Conservation (phyloP, 176 grass and related monocot species). For the Oryza longistaminata region DNA sequence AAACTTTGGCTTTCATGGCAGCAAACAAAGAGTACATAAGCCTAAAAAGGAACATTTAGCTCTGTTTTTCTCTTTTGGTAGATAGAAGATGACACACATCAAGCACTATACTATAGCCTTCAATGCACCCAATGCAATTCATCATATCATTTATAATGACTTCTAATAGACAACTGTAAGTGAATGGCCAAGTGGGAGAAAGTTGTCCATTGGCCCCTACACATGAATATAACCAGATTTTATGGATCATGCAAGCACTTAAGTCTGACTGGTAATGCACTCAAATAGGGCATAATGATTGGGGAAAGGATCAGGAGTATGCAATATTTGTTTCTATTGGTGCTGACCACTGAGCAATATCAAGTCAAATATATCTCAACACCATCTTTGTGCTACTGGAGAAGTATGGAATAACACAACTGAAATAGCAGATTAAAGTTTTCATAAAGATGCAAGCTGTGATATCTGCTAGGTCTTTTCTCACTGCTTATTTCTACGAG, state of each 20-base stretch:
- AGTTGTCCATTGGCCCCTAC: neutral
- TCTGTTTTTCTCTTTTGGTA: neutral
- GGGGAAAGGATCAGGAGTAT: neutral
- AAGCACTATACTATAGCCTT: neutral
- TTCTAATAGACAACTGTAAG: constrained; percentile 13
- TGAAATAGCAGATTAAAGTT: neutral
- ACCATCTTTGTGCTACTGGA: neutral
- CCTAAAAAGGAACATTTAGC: neutral
- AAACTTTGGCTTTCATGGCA: neutral
- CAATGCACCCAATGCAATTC: constrained; percentile 10
- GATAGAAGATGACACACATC: neutral
- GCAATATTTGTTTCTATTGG: neutral
- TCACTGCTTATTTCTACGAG: neutral
- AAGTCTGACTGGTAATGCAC: constrained; percentile 10
- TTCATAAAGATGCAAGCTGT: neutral
- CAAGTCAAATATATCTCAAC: neutral
- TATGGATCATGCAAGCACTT: neutral
- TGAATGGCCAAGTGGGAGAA: constrained; percentile 5
- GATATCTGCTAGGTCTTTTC: neutral
- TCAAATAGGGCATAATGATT: constrained; percentile 6
- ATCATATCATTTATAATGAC: constrained; percentile 21
- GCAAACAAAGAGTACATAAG: neutral
- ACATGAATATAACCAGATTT: neutral
- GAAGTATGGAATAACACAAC: neutral
- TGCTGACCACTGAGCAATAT: neutral